Base-by-base conservation (phyloP, 2,329 filamentous ascomycete genomes). In the Monosporascus sp. region DNA sequence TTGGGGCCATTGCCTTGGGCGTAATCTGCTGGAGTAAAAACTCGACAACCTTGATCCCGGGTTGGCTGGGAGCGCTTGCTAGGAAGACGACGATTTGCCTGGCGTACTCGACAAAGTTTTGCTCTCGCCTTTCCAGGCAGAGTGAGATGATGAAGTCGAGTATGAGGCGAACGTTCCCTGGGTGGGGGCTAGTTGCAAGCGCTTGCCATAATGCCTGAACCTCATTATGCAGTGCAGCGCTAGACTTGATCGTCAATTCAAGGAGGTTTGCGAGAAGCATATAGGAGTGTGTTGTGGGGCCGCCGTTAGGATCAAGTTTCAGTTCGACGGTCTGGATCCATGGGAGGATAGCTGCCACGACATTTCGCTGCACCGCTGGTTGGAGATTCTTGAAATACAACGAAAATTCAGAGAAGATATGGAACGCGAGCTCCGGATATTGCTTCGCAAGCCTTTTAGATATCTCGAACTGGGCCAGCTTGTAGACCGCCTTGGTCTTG, bases 61-160 rank as follows among this genome's bases (percentile, higher is more conserved):
- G 66, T 72, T 88, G 65, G 81, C 75, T 81, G 57, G 76, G 79
- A 0, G 80, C 96, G 59, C 90, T 94, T 0, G 94, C 95, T 5
- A 99, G 71, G 68, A 97, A 97, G 1, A 99, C 95, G 17, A 97
- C 91, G 50, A 99, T 94, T 69, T 99, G 94, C 73, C 97, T 99
- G 5, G 93, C 93, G 66, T 95, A 96, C 62, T 97, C 90, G 52
- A 99, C 93, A 69, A 97, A 99, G 63, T 97, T 97, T 64, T 99
- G 94, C 68, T 99, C 95, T 48, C 93, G 85, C 35, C 93, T 85
- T 64, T 99, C 94, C 11, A 99, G 75, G 62, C 94, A 99, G 5
- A 97, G 80, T 27, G 85, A 86, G 70, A 99, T 97, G 70, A 99
- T 94, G 66, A 99, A 99, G 68, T 97, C 92, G 1, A 99, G 80